phyloP scores from a whole-genome alignment of 2,329 filamentous ascomycete species.

The Botrytis tulipae region DNA sequence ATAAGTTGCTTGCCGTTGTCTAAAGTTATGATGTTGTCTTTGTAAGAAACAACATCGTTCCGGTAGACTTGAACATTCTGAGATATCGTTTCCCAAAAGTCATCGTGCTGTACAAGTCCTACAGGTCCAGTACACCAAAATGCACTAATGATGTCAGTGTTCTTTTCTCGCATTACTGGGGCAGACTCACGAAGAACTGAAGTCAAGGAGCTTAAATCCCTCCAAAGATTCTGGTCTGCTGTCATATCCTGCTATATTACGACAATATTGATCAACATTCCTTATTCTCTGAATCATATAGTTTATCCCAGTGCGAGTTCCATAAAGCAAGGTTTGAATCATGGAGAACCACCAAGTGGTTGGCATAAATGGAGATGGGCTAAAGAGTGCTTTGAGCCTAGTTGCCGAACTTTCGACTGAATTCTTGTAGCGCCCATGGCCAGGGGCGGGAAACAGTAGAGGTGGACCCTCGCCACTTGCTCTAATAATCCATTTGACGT shows the following conservation, averaged over 20 bases:
- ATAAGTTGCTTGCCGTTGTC: not conserved
- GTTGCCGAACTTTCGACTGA: conserved; percentile 23
- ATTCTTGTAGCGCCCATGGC: conserved; percentile 12
- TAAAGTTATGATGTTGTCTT: not conserved
- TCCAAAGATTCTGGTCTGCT: not conserved
- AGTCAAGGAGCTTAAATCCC: not conserved
- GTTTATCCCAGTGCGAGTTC: not conserved
- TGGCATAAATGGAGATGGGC: conserved; percentile 14
- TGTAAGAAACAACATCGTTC: conserved; percentile 24
- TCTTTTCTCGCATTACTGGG: not conserved
- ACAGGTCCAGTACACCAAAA: conserved; percentile 36
- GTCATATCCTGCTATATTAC: not conserved
- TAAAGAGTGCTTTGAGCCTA: conserved; percentile 6
- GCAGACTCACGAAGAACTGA: conserved; percentile 13
- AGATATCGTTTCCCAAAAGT: conserved; percentile 35
- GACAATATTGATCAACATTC: not conserved
- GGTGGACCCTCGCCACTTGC: conserved; percentile 17
- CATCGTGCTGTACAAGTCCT: conserved; percentile 34
- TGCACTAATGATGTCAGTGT: conserved; percentile 2
- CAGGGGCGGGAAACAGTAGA: conserved; percentile 5
- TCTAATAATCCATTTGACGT: conserved; percentile 14
- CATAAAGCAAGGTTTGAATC: not conserved
- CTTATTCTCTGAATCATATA: conserved; percentile 9
- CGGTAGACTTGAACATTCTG: conserved; percentile 23
- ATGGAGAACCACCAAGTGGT: not conserved